These are phyloP conservation scores for Tolypocladium nubicola DNA, from an alignment of 2,329 filamentous ascomycete genomes.

Conservation along the genomic window DNA sequence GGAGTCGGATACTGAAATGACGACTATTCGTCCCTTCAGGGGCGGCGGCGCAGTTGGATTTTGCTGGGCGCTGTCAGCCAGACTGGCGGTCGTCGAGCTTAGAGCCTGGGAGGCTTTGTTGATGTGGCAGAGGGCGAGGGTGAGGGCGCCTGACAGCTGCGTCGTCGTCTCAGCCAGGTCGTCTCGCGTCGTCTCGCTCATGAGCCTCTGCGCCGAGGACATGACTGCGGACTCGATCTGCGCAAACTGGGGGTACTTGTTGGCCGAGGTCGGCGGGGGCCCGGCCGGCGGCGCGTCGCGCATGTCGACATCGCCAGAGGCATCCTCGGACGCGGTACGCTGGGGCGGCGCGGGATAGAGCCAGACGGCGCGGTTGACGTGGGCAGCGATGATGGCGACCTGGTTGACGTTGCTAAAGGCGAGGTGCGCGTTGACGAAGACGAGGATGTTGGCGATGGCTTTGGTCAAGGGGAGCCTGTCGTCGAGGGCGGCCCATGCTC, in stretches of 20 bases:
- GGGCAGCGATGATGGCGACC: constrained; percentile 83
- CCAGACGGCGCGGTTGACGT: constrained; percentile 78
- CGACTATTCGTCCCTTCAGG: constrained; percentile 58
- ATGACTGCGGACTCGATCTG: constrained; percentile 76
- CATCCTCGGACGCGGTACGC: constrained; percentile 10
- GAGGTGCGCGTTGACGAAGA: constrained; percentile 95
- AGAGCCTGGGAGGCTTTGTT: constrained; percentile 67
- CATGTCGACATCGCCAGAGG: constrained; percentile 49
- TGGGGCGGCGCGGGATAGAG: constrained; percentile 59
- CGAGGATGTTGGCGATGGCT: constrained; percentile 77
- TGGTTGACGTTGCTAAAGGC: constrained; percentile 90
- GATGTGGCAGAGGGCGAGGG: constrained; percentile 80
- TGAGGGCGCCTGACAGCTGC: constrained; percentile 83
- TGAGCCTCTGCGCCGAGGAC: constrained; percentile 60
- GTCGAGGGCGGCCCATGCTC: constrained; percentile 77
- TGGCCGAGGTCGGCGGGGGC: constrained; percentile 42
- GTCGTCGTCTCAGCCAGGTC: constrained; percentile 69
- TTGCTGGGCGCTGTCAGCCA: constrained; percentile 24
- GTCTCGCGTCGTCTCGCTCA: constrained; percentile 53
- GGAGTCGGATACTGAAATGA: constrained; percentile 77
- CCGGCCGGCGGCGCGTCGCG: constrained; percentile 27
- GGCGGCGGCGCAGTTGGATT: constrained; percentile 18
- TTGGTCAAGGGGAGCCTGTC: constrained; percentile 68
- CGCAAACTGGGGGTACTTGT: constrained; percentile 90
- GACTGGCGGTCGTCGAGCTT: constrained; percentile 40